Evolutionary conservation across 2,329 filamentous ascomycete genomes (phyloP).

Genomic region (Juglanconis juglandina): DNA sequence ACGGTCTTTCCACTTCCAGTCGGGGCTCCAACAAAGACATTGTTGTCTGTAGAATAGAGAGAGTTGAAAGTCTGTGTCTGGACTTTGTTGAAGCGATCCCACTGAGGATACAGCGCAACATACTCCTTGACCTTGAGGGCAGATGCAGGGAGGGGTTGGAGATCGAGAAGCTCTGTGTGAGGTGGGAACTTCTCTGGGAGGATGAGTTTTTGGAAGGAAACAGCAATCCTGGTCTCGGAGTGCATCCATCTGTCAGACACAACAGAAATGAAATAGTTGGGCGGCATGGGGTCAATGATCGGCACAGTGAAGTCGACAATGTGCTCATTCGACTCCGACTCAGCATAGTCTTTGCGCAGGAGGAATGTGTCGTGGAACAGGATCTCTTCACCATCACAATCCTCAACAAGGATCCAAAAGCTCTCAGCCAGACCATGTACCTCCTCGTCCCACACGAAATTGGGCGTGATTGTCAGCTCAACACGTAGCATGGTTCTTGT

Average conservation of each 20-base stretch:
- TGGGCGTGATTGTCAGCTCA: slow-evolving; percentile 86
- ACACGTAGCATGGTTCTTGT: slow-evolving; percentile 90
- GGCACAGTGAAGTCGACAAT: slow-evolving; percentile 94
- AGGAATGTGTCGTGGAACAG: slow-evolving; percentile 93
- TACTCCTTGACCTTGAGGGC: slow-evolving; percentile 86
- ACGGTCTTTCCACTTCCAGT: slow-evolving; percentile 96
- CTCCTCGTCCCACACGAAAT: slow-evolving; percentile 91
- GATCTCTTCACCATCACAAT: slow-evolving; percentile 95
- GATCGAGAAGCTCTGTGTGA: slow-evolving; percentile 85
- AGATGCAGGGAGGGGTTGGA: slow-evolving; percentile 85
- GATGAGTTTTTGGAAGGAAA: slow-evolving; percentile 92
- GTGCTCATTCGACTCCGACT: slow-evolving; percentile 85
- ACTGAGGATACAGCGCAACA: slow-evolving; percentile 74
- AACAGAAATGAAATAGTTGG: slow-evolving; percentile 96
- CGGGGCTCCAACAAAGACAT: slow-evolving; percentile 88
- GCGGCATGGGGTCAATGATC: slow-evolving; percentile 95
- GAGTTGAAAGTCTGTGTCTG: slow-evolving; percentile 98
- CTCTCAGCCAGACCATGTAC: slow-evolving; percentile 84
- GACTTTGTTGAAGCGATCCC: slow-evolving; percentile 91
- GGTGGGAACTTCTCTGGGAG: slow-evolving; percentile 93
- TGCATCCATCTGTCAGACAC: slow-evolving; percentile 98
- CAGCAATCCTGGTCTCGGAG: slow-evolving; percentile 85
- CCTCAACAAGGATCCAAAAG: slow-evolving; percentile 97
- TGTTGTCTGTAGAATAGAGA: slow-evolving; percentile 85
- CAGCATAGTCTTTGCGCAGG: slow-evolving; percentile 82